Conservation (phyloP, 768 basidiomycete species). For the Boletus rubescentipes region DNA sequence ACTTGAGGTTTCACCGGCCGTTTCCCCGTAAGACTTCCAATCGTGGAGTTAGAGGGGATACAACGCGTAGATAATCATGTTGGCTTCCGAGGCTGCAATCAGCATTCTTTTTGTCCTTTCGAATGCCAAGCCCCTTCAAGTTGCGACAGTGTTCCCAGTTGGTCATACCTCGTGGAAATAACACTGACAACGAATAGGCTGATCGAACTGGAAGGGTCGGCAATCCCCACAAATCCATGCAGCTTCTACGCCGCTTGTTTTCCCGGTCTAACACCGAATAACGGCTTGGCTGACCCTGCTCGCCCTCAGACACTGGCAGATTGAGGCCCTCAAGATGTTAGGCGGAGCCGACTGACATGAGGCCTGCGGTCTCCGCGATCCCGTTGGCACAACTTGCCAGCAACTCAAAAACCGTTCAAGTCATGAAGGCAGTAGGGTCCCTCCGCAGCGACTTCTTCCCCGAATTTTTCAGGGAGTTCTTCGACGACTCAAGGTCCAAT, state of each 20-base stretch:
- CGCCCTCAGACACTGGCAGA: too few relatives aligned
- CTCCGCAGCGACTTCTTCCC: neutral
- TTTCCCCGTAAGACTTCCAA: neutral
- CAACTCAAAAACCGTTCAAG: slow-evolving; percentile 11
- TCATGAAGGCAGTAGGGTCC: neutral
- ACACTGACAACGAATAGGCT: neutral
- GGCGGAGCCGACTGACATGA: slow-evolving; percentile 5
- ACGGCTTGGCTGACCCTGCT: neutral
- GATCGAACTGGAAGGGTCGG: neutral
- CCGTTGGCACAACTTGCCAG: slow-evolving; percentile 10
- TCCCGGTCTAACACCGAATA: slow-evolving; percentile 24
- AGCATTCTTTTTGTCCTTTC: neutral
- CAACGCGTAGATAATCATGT: neutral
- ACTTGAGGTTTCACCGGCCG: neutral
- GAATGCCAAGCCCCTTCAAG: neutral
- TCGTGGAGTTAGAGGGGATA: slow-evolving; percentile 23
- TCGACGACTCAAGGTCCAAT: slow-evolving; percentile 2
- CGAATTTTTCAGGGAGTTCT: neutral
- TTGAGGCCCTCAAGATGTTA: too few relatives aligned
- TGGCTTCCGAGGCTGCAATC: neutral
- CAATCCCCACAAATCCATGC: neutral
- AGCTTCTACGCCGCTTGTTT: neutral
- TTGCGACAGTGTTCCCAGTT: neutral
- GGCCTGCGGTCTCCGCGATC: slow-evolving; percentile 13
- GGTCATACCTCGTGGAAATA: neutral